Percentiles rank a stretch among this genome's conserved stretches.
Conservation (phyloP, 2,329 filamentous ascomycete genomes). For the Daldinia sp. region DNA sequence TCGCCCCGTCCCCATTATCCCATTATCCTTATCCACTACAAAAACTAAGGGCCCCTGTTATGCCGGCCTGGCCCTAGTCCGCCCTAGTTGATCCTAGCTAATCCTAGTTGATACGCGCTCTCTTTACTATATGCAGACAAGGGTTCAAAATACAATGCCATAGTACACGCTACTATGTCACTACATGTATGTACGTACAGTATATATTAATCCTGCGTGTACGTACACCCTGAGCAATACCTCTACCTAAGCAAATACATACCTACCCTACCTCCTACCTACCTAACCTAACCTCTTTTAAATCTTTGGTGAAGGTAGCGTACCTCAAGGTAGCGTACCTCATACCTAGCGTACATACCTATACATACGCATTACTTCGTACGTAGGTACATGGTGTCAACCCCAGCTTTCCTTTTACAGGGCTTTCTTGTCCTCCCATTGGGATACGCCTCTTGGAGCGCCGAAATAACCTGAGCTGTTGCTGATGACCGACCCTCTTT, state of each 20-base stretch:
- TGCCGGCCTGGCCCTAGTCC: constrained; percentile 29
- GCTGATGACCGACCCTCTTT: constrained; percentile 40
- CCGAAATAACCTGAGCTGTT: constrained; percentile 39
- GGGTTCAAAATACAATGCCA: constrained; percentile 15
- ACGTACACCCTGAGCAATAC: no score
- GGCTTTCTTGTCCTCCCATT: constrained; percentile 26
- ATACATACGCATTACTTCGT: no score
- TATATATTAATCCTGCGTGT: no score
- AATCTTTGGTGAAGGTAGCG: no score
- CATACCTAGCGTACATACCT: no score
- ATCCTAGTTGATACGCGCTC: constrained; percentile 36
- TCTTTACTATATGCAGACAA: constrained; percentile 21
- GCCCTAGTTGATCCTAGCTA: constrained; percentile 38
- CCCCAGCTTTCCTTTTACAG: constrained; percentile 29
- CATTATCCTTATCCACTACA: constrained; percentile 11
- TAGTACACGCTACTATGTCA: constrained; percentile 1
- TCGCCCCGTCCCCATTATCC: constrained; percentile 12
- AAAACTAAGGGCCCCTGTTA: constrained; percentile 27
- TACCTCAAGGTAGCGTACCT: no score
- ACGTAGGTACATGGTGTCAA: constrained; percentile 35
- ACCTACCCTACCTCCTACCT: no score
- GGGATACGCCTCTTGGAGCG: constrained; percentile 34
- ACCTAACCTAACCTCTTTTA: no score
- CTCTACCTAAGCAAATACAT: no score
- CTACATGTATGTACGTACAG: no score